Base-by-base conservation (phyloP, 371 early-diverging fungal species). In the Rhizopus stolonifer region DNA sequence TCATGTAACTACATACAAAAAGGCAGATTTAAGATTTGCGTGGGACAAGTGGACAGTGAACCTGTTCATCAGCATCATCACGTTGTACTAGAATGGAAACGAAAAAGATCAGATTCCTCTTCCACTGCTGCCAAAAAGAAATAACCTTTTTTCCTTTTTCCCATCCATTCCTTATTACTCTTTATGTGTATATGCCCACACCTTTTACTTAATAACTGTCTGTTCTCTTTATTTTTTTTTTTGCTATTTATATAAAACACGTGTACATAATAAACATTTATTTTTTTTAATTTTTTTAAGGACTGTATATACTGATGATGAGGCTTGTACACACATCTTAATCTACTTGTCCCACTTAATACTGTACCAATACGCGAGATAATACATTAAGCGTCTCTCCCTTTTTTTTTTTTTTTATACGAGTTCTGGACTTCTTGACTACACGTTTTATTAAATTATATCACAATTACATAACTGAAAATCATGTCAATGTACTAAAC, bases 1-100 rank as follows among this genome's bases (percentile, higher is more conserved):
- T 38, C 38, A 38, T 38, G 38, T 19, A 42, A 21, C 21, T 42
- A 42, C 42, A 42, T 71, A 34, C 69, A 59, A 32, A 71, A 69
- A 51, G 75, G 75, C 9, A 56, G 75, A 42, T 75, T 75, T 44
- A 60, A 75, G 51, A 75, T 75, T 18, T 64, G 69, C 3, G 49
- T 75, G 6, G 75, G 75, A 44, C 56, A 66, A 31, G 63, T 42
- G 42, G 59, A 60, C 36, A 48, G 56, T 48, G 62, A 64, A 56
- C 51, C 58, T 52, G 54, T 70, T 53, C 51, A 58, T 46, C 59
- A 54, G 60, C 62, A 61, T 47, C 58, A 58, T 22, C 57, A 65
- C 22, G 60, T 63, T 21, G 65, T 75, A 50, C 49, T 63, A 10
- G 75, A 75, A 46, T 75, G 75, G 75, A 69, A 65, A 33, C 58